These are phyloP conservation scores for Barnettozyma hawaiiensis DNA, from an alignment of 1,139 yeast species.

Conservation along the genomic window DNA sequence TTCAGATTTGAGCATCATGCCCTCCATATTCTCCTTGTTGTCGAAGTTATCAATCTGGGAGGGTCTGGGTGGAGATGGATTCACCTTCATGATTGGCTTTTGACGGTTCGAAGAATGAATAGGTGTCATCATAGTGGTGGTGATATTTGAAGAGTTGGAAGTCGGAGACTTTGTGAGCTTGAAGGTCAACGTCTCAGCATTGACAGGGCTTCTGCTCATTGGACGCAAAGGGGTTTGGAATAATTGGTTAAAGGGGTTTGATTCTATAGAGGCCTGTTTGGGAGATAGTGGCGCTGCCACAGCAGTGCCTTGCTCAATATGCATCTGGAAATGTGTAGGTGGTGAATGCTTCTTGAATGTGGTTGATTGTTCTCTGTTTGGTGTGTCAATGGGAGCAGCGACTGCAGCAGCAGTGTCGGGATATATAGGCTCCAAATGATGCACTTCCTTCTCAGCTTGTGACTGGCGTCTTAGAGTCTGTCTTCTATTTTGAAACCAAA, in stretches of 20 bases:
- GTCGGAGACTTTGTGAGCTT: conserved; percentile 13
- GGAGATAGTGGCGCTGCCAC: not conserved
- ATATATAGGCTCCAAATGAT: conserved; percentile 24
- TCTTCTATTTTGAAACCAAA: conserved; percentile 96
- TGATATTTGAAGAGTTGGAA: not conserved
- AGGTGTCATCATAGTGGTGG: conserved; percentile 11
- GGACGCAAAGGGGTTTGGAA: conserved; percentile 21
- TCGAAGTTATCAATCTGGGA: not conserved
- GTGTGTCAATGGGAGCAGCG: no score
- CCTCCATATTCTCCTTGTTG: conserved; percentile 10
- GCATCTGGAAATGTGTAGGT: not conserved
- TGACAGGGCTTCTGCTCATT: conserved; percentile 3
- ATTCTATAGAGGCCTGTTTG: not conserved
- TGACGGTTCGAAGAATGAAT: conserved; percentile 13
- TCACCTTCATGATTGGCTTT: conserved; percentile 25
- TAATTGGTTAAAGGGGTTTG: not conserved
- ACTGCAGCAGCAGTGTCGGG: conserved; percentile 11
- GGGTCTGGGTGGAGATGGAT: conserved; percentile 14
- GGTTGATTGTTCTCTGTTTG: not conserved
- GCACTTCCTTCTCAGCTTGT: conserved; percentile 36
- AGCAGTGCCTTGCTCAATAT: not conserved
- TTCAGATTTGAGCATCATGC: conserved; percentile 4
- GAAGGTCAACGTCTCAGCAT: conserved; percentile 21
- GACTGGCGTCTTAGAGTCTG: conserved; percentile 51
- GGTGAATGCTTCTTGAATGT: not conserved